Percentiles rank a stretch among this genome's conserved stretches.
These are phyloP conservation scores for Debaryomycetaceae sp. DNA, from an alignment of 1,139 yeast species.

Conservation along the genomic window DNA sequence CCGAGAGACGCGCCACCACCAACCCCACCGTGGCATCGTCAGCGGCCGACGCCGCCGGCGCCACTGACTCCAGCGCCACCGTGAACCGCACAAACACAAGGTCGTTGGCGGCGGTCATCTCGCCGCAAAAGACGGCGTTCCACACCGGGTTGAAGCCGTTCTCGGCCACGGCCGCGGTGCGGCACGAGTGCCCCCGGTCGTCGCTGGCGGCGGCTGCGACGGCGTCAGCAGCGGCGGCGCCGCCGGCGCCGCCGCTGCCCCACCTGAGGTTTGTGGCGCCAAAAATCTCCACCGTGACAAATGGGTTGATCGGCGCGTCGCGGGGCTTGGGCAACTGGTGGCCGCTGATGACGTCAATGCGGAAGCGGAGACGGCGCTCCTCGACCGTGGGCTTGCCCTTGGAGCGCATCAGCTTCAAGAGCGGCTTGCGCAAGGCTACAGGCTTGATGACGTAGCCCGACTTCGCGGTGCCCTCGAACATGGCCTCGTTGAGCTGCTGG, in stretches of 20 bases:
- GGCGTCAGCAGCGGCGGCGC: no score
- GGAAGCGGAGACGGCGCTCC: slow-evolving; percentile 14
- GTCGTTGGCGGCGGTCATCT: slow-evolving; percentile 31
- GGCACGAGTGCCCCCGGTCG: no score
- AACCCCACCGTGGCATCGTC: slow-evolving; percentile 49
- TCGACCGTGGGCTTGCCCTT: slow-evolving; percentile 9
- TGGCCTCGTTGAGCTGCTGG: slow-evolving; percentile 83
- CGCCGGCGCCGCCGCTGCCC: slow-evolving; percentile 15
- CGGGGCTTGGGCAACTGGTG: slow-evolving; percentile 77
- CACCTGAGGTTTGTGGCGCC: slow-evolving; percentile 33
- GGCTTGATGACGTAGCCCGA: slow-evolving; percentile 85
- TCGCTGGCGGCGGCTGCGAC: no score
- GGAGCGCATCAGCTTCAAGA: slow-evolving; percentile 21
- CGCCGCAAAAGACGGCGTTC: slow-evolving; percentile 53
- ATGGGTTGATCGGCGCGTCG: slow-evolving; percentile 43
- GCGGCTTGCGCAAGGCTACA: slow-evolving; percentile 29
- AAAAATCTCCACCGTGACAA: slow-evolving; percentile 51
- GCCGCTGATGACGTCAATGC: slow-evolving; percentile 66
- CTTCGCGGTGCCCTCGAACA: slow-evolving; percentile 57
- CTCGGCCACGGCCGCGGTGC: slow-evolving; percentile 38
- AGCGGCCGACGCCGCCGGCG: slow-evolving; percentile 13
- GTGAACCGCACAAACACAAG: slow-evolving; percentile 22
- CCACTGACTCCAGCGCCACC: slow-evolving; percentile 16
- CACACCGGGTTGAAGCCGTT: slow-evolving; percentile 89
- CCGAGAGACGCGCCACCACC: slow-evolving; percentile 48